A percentile compares a stretch with the other conserved stretches of the same genome.
These are phyloP conservation scores for Mycena capillaripes DNA, from an alignment of 768 basidiomycete genomes.

Conservation along the genomic window DNA sequence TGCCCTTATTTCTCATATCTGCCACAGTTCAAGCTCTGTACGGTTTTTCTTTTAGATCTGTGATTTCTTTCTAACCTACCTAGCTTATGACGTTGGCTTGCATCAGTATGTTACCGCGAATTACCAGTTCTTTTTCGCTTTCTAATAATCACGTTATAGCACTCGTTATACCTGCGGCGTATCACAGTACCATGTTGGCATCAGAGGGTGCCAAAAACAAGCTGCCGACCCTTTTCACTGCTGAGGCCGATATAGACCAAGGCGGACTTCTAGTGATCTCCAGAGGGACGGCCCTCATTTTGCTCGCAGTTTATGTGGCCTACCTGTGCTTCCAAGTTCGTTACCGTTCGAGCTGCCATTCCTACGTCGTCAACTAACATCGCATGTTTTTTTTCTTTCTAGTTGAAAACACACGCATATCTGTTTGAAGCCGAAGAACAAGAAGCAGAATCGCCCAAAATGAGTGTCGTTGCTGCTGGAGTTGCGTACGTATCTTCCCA, in stretches of 20 bases:
- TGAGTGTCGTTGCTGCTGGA: constrained; percentile 80
- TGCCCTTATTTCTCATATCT: constrained; percentile 3
- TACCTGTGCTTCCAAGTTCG: constrained; percentile 84
- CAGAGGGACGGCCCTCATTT: constrained; percentile 82
- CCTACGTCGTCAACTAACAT: constrained; percentile 1
- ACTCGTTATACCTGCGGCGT: constrained; percentile 93
- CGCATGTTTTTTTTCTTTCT: constrained; percentile 17
- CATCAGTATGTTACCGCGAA: constrained; percentile 70
- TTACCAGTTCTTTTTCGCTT: background rate
- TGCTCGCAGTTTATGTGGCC: constrained; percentile 80
- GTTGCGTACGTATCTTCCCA: constrained; percentile 58
- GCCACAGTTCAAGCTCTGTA: constrained; percentile 63
- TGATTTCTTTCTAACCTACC: constrained; percentile 23
- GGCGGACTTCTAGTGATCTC: constrained; percentile 80
- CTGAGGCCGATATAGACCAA: constrained; percentile 42
- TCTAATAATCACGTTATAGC: constrained; percentile 52
- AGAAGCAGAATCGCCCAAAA: constrained; percentile 63
- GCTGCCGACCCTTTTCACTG: constrained; percentile 8
- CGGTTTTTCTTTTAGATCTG: constrained; percentile 25
- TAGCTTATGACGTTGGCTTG: constrained; percentile 90
- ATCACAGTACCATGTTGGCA: constrained; percentile 62
- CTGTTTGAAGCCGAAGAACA: constrained; percentile 66
- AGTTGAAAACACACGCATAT: constrained; percentile 81
- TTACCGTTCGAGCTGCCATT: background rate
- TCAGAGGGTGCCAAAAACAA: constrained; percentile 23